These are phyloP conservation scores for Malania oleifera DNA, from an alignment of 164 flowering plant genomes.

Conservation along the genomic window DNA sequence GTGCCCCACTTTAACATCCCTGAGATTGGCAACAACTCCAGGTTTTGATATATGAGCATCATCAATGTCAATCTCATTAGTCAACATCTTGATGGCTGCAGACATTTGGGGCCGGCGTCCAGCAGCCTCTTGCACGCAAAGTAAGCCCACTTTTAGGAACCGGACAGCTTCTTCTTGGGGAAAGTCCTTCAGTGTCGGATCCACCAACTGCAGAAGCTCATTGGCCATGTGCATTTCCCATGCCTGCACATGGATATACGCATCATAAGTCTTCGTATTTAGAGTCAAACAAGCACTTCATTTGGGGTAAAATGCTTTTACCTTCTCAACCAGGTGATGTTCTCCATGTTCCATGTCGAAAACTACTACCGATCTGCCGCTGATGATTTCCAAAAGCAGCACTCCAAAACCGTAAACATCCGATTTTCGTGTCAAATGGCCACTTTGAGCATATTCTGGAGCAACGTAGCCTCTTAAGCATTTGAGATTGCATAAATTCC, in stretches of 20 bases:
- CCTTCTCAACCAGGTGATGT: conserved; percentile 52
- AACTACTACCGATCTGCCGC: conserved; percentile 35
- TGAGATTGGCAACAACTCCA: conserved; percentile 42
- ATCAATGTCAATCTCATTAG: conserved; percentile 18
- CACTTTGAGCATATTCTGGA: conserved; percentile 64
- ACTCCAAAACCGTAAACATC: conserved; percentile 73
- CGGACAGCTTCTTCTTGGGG: conserved; percentile 40
- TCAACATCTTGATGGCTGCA: conserved; percentile 40
- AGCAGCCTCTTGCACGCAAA: conserved; percentile 59
- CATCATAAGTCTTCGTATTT: background rate
- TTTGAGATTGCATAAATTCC: conserved; percentile 11
- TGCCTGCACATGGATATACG: conserved; percentile 40
- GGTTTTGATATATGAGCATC: conserved; percentile 35
- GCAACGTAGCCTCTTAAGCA: conserved; percentile 60
- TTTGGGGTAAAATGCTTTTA: too few relatives aligned
- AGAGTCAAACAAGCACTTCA: too few relatives aligned
- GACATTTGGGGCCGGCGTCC: conserved; percentile 54
- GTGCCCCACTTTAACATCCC: conserved; percentile 35
- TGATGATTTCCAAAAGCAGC: conserved; percentile 49
- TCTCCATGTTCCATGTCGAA: conserved; percentile 44
- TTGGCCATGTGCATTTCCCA: conserved; percentile 46
- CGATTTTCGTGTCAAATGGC: conserved; percentile 58
- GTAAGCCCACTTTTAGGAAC: conserved; percentile 54
- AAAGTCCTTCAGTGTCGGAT: conserved; percentile 37
- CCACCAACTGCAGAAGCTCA: conserved; percentile 32